Evolutionary conservation across 345 rosid species (phyloP).

Genomic region (Anastatica hierochuntica): DNA sequence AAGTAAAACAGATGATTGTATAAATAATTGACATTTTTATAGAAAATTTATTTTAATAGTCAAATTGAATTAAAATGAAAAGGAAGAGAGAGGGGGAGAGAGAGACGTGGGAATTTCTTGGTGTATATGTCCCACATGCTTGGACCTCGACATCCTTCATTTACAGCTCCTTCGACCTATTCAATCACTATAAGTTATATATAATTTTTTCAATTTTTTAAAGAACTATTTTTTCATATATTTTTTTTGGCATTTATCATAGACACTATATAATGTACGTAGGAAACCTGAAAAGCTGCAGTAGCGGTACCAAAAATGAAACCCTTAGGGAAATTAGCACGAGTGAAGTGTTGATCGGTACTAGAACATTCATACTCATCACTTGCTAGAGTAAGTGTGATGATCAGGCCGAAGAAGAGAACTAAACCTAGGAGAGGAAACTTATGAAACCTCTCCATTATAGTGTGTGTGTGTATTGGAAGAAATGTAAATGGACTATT

Average conservation of each 20-base stretch:
- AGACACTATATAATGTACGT: neutral
- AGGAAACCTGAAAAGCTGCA: constrained; percentile 25
- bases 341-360: constrained; percentile 20
- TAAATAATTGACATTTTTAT: no score
- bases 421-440: constrained; percentile 12
- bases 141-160: constrained; percentile 31
- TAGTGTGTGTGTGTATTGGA: neutral
- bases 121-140: constrained; percentile 30
- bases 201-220: no score
- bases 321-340: constrained; percentile 22
- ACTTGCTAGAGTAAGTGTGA: constrained; percentile 10
- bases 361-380: constrained; percentile 14
- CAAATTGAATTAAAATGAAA: no score
- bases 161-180: constrained; percentile 28
- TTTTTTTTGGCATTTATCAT: no score
- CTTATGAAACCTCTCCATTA: constrained; percentile 19
- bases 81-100: no score
- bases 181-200: no score
- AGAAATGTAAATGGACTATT: neutral
- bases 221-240: no score
- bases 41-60: no score
- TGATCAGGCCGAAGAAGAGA: constrained; percentile 5
- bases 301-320: constrained; percentile 29
- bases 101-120: constrained; percentile 26
- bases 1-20: neutral